These are phyloP conservation scores for Oryza glaberrima DNA, from an alignment of 176 grass and related monocot species.

Conservation along the genomic window DNA sequence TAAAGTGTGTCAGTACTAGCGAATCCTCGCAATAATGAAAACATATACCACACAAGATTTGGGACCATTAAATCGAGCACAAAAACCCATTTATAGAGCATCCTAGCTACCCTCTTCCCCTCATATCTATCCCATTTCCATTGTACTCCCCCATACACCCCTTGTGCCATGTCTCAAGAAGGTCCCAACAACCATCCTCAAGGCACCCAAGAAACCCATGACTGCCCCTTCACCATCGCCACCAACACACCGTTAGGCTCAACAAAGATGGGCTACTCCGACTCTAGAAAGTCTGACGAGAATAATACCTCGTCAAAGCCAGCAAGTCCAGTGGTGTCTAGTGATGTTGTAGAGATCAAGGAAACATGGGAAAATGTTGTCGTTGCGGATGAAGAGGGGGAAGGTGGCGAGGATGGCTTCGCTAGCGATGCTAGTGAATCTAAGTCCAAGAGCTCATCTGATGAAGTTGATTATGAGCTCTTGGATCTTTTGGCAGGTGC, in stretches of 20 bases:
- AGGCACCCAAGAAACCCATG: slow-evolving; percentile 7
- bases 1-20: background rate
- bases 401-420: background rate
- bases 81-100: background rate
- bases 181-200: background rate
- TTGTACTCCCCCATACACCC: background rate
- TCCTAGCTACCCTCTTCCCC: background rate
- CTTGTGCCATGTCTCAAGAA: slow-evolving; percentile 4
- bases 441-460: background rate
- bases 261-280: background rate
- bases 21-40: background rate
- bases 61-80: background rate
- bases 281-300: background rate
- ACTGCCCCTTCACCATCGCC: background rate
- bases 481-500: background rate
- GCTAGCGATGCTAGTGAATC: no score
- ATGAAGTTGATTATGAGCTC: background rate
- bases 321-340: background rate
- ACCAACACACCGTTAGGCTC: background rate
- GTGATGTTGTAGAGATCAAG: background rate
- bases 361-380: background rate
- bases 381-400: no score
- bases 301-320: background rate
- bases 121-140: background rate
- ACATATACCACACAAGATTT: background rate